Base-by-base conservation (phyloP, 2,329 filamentous ascomycete genomes). In the Fusarium sp. region DNA sequence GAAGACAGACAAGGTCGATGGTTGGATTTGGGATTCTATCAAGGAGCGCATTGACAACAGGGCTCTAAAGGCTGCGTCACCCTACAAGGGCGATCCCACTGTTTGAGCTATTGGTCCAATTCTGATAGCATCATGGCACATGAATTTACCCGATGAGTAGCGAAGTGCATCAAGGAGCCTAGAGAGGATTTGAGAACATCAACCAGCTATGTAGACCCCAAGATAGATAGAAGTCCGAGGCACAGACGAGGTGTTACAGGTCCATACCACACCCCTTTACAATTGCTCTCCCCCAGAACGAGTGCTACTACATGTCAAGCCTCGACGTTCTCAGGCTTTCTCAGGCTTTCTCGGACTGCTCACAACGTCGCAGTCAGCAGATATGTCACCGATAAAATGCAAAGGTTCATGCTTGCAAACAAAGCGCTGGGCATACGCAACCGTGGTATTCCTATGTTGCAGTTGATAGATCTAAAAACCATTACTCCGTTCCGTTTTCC, bases 11-110 rank as follows among this genome's bases (percentile, higher is more conserved):
- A 69, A 75, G 55, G 76, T 79, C 0, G 77, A 81, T 60, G 71
- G 70, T 40, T 83, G 81, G 81, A 78, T 83, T 8, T 83, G 81
- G 81, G 79, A 80, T 41, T 75, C 72, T 1, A 67, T 82, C 46
- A 77, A 74, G 65, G 72, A 75, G n/a, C 77, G 73, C 56, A 62
- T 82, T 50, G 74, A 71, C 4, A 75, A 70, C 57, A 71, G 68
- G 52, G 66, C 63, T 8, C 51, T 63, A 11, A 65, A 55, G 15
- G 20, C 42, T 10, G 23, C 34, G 12, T 65, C 67, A 15, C 33
- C 57, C 46, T 69, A 53, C 36, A 49, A 45, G 45, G 30, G 49
- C 16, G 40, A 49, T 31, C 18, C 31, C 15, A 52, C 52, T 16
- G 28, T 64, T 52, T 56, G 36, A 59, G 31, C 31, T 23, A 26